Evolutionary conservation across 805 yeast genomes (phyloP), one percentile per base, ranked within the genome.

Genomic region (Pichia paraexigua): DNA sequence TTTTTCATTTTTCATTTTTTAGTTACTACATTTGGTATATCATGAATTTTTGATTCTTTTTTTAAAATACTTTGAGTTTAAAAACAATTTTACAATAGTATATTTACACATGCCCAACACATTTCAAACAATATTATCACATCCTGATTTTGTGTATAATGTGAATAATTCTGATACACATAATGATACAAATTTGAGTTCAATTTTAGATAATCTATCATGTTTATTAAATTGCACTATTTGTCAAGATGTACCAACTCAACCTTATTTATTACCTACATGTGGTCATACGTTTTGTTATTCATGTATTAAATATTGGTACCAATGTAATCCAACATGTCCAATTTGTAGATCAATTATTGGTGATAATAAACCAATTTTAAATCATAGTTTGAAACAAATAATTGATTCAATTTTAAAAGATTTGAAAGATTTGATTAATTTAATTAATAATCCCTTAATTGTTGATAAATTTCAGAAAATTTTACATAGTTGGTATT

Each of bases 211-310:
- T 21, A 47, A 47, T 35, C 3, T 51, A 18, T 18, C 50, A 13
- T 41, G 43, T 20, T 45, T 48, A 11, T 13, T 76, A 40, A 76
- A 72, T 54, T 86, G 94, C 61, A 73, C 84, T 8, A 74, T 86
- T 12, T 86, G 94, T 60, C 81, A 83, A 37, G 92, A 85, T 48
- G 66, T 77, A 47, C 80, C 85, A 85, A 76, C 73, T 55, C 75
- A 76, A 2, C 92, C 94, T 2, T 78, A 81, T 58, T 48, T 60
- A 12, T 69, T 79, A 58, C 71, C 81, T 0, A 64, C 71, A 13
- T 86, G 94, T 68, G 92, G 92, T 2, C 94, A 86, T 62, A 77
- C 85, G 30, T 85, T 80, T 58, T 86, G 92, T 64, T 85, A 85
- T 61, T 76, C 70, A 47, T 79, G 92, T 62, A 62, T 84, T n/a